These are phyloP conservation scores for Coemansia sp. DNA, from an alignment of 192 early-diverging fungal genomes.

Conservation along the genomic window DNA sequence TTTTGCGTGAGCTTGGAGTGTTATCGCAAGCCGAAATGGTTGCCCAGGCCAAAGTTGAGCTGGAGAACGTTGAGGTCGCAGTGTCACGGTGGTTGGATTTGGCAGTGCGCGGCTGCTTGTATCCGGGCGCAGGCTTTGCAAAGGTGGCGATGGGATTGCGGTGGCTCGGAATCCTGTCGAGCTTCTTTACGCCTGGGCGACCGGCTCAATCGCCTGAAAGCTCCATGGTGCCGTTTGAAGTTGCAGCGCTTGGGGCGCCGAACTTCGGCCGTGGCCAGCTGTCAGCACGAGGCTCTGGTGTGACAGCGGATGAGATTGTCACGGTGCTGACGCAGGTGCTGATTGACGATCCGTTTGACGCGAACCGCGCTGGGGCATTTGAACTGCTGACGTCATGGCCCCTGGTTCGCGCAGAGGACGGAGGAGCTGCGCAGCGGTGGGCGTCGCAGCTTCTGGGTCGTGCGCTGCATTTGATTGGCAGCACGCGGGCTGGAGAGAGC, in stretches of 20 bases:
- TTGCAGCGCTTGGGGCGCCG: conserved; percentile 24
- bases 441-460: conserved; percentile 58
- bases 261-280: conserved; percentile 12
- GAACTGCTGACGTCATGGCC: conserved; percentile 70
- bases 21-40: conserved; percentile 39
- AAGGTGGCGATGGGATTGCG: conserved; percentile 49
- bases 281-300: background rate
- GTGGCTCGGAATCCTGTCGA: conserved; percentile 43
- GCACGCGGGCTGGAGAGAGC: conserved; percentile 74
- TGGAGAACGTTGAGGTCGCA: conserved; percentile 16
- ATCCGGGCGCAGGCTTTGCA: conserved; percentile 51
- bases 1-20: conserved; percentile 40
- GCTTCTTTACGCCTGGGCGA: conserved; percentile 31
- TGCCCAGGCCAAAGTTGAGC: conserved; percentile 13
- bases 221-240: conserved; percentile 24
- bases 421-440: conserved; percentile 38
- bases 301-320: conserved; percentile 41
- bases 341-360: conserved; percentile 67
- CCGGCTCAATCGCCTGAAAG: conserved; percentile 25
- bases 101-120: conserved; percentile 48
- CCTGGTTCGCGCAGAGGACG: conserved; percentile 60
- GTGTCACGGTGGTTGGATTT: conserved; percentile 42
- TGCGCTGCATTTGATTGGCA: conserved; percentile 62
- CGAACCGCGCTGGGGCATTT: conserved; percentile 72
- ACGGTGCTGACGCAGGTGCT: conserved; percentile 61